Percentiles rank a stretch among this genome's conserved stretches.
Conservation (phyloP, 345 rosid genomes). For the Citrus medica region DNA sequence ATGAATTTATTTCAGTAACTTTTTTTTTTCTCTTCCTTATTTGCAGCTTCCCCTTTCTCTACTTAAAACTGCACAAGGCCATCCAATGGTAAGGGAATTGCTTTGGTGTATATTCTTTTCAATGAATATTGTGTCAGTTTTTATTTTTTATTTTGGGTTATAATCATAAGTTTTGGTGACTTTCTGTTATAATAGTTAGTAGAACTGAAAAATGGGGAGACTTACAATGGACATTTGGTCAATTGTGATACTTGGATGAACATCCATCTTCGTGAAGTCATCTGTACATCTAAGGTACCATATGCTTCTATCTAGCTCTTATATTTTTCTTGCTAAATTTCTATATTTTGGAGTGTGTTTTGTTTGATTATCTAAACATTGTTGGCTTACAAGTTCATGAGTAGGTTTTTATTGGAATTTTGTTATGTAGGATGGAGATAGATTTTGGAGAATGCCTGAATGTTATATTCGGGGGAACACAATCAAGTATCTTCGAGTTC, state of each 20-base stretch:
- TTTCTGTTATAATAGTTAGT: constrained; percentile 57
- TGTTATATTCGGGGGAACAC: constrained; percentile 99
- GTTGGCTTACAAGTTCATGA: not conserved
- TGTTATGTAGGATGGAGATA: constrained; percentile 82
- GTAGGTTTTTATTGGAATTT: not conserved
- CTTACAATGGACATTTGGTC: constrained; percentile 95
- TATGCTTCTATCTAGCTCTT: not conserved
- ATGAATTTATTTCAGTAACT: not conserved
- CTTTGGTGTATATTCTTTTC: not conserved
- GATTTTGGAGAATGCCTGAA: constrained; percentile 99
- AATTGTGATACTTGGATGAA: constrained; percentile 99
- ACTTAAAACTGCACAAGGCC: constrained; percentile 82
- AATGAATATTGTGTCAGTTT: not conserved
- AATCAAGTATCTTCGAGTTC: constrained; percentile 96
- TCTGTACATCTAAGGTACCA: constrained; percentile 89
- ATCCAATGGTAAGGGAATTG: constrained; percentile 57
- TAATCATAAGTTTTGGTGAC: constrained; percentile 23
- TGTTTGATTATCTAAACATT: not conserved
- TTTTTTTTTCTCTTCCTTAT: not conserved
- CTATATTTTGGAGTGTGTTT: not conserved
- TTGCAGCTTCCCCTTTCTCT: constrained; percentile 79
- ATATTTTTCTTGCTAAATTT: not conserved
- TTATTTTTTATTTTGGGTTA: not conserved
- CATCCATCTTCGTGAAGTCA: constrained; percentile 98
- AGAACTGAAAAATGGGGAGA: constrained; percentile 96